Evolutionary conservation across 139 green algal genomes (phyloP), one percentile per base, ranked within the genome.

Genomic region (Haematococcus lacustris): DNA sequence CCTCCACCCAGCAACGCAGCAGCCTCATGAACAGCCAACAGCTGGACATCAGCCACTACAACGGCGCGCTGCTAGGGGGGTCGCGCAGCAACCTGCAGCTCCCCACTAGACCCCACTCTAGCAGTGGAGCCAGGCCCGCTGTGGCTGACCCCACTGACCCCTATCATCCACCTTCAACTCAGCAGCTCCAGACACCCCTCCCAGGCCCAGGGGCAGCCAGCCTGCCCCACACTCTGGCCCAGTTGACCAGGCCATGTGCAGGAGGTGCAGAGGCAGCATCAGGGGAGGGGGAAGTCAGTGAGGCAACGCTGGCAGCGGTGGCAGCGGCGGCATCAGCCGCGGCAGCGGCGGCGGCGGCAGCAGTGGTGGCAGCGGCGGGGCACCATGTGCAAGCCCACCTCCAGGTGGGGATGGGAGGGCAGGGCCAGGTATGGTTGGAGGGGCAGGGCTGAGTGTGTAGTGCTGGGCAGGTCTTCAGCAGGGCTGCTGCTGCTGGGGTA

Each of bases 341-440:
- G 0, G 86, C 86, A 1, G 85, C 86, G 21, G 86, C 85, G 0
- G 86, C 86, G 0, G 85, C 85, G 6, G 85, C 87, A 0, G 86
- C 88, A 0, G 88, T 93, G 26, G 84, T 93, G 51, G 81, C 85
- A 7, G 83, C 86, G 9, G 88, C 88, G 4, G 83, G 85, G 0
- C 70, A 84, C 60, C 72, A 89, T 61, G 78, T 93, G 23, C 82
- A 92, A 60, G 81, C 75, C 1, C 78, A 86, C 73, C 73, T 93
- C 68, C 85, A 90, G 78, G 80, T 84, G 39, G 26, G 72, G 1
- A 39, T 4, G 47, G 43, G 3, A 13, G 47, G 38, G 37, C 4
- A 7, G 30, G 67, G 32, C 3, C 21, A 35, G 53, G 9, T 32
- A 35, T 7, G 9, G 53, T 32, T 66, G 7, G n/a, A 28, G 21